These are phyloP conservation scores for Coemansia sp. DNA, from an alignment of 192 early-diverging fungal species.

Conservation along the genomic window DNA sequence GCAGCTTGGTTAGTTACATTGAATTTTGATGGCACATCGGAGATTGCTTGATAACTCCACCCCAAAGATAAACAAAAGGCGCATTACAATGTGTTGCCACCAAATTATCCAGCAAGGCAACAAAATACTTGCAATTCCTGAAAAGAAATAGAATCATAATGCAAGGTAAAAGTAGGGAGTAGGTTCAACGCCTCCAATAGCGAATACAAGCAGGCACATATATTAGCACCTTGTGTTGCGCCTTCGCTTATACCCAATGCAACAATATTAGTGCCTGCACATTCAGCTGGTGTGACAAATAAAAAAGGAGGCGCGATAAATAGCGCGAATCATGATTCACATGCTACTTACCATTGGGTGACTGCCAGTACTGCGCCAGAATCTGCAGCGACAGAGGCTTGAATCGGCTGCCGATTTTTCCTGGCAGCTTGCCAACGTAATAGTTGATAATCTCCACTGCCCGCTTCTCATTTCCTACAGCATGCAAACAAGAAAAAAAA, in stretches of 20 bases:
- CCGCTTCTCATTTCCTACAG: conserved; percentile 41
- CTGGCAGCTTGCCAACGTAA: conserved; percentile 43
- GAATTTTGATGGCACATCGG: background rate
- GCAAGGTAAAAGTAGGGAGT: background rate
- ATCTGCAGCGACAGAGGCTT: conserved; percentile 37
- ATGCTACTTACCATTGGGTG: conserved; percentile 29
- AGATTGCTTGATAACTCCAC: background rate
- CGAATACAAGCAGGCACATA: background rate
- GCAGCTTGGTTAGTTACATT: background rate
- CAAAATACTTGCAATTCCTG: background rate
- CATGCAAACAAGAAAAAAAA: background rate
- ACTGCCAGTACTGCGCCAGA: conserved; percentile 49
- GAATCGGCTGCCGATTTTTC: conserved; percentile 30
- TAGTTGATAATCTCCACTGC: conserved; percentile 54
- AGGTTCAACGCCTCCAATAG: background rate
- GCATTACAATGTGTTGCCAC: background rate
- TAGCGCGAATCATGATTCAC: background rate
- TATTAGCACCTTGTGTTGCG: conserved; percentile 1
- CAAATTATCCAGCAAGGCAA: background rate
- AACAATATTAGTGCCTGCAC: background rate
- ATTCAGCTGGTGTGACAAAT: background rate
- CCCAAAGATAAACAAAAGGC: background rate
- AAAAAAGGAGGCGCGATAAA: background rate
- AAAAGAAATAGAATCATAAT: background rate
- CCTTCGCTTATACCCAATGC: background rate